Base-by-base conservation (phyloP, 257 asterid species). In the Solanum virginianum region DNA sequence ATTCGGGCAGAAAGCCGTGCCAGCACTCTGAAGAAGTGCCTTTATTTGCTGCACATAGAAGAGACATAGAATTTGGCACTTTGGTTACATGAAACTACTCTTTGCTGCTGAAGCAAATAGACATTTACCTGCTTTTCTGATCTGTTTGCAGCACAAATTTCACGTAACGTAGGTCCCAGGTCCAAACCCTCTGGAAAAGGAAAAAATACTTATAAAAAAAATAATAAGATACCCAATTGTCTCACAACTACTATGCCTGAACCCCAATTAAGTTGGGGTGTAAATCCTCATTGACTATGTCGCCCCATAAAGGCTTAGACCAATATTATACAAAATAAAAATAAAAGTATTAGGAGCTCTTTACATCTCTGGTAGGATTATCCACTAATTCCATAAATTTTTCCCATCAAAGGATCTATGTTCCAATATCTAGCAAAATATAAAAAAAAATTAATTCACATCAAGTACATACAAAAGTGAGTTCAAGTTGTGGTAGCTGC, bases 71-170 rank as follows among this genome's bases (percentile, higher is more conserved):
- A 47, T 53, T 79, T 9, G 22, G 83, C 54, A 53, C 29, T 53
- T 29, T 79, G 65, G 66, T 79, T 29, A 29, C 49, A 53, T 26
- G 66, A 79, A 53, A 53, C 45, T 53, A 53, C 83, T 10, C 45
- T 79, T 79, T 5, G 65, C 49, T 53, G 49, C 66, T 53, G 49
- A 53, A 83, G 22, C 60, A 39, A 14, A 54, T 17, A 1, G 39
- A 26, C 51, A 43, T 41, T 11, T 85, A 96, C 99, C 98, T 96
- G 98, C 90, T 93, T 96, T 89, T 96, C 95, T 82, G 92, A 89
- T 89, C 98, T 95, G 89, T 95, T 94, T 82, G 97, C 97, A 69
- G 98, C 98, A 87, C 97, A 96, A 88, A 96, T 90, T 85, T 95
- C 98, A 85, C 98, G 94, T 85, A 96, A 91, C 85, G 92, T 92